Evolutionary conservation across 2,329 filamentous ascomycete genomes (phyloP), one percentile per base, ranked within the genome.

Genomic region (Xylaria sp.): DNA sequence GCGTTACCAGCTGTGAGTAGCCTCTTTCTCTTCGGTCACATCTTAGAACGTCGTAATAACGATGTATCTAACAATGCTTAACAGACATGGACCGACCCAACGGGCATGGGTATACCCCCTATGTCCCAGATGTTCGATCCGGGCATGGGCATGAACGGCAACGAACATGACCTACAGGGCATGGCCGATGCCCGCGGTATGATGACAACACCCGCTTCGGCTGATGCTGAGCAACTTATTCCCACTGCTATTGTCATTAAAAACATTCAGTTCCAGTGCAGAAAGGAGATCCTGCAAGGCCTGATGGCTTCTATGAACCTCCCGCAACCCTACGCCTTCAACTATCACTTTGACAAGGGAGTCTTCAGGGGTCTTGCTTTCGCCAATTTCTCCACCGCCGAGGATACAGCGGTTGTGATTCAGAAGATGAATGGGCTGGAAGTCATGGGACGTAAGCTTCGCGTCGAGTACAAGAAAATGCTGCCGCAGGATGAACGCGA

Each of bases 381-480:
- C 83, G 96, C 96, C 78, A 99, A 99, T 82, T 99, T 98, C 81
- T 97, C 96, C 44, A 97, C 94, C 18, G 90, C 96, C 0, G 93
- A 98, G 73, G 96, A 99, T 81, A 99, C 96, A 0, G 92, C 93
- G 13, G 88, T 91, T 59, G 96, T 98, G 59, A 99, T 99, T 71
- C 92, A 97, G 67, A 88, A 91, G 62, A 92, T 99, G 87, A 99
- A 99, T 78, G 94, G 97, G 75, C 92, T 98, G 81, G 96, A 98
- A 78, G 89, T 99, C 9, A 94, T 97, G 79, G 96, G 96, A 55
- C 89, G 96, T 70, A 98, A 98, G 83, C 84, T 99, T 74, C 89
- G 96, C 58, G 96, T 99, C 31, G 96, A 99, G 81, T 99, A 98
- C 84, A 99, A 99, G 87, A 98, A 98, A 84, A 98, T 99, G 96